These are phyloP conservation scores for Aspergillus persii DNA, from an alignment of 2,329 filamentous ascomycete species.

Conservation along the genomic window DNA sequence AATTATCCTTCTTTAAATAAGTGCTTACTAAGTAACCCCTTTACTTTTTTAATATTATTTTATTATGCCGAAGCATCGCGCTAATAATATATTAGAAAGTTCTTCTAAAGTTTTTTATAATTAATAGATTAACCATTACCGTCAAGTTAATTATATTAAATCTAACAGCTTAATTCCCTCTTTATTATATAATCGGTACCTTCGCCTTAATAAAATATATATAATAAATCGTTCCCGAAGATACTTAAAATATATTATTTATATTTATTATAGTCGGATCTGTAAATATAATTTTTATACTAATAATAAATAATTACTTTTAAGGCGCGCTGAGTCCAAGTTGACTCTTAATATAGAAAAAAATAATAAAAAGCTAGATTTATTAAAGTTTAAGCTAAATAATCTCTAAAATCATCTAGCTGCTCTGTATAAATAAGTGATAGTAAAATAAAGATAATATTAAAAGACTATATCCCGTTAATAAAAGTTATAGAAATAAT, in stretches of 20 bases:
- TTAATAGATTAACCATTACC: neutral
- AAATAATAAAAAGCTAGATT: neutral
- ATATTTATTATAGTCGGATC: neutral
- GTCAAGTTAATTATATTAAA: neutral
- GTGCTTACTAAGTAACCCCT: neutral
- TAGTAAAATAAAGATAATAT: neutral
- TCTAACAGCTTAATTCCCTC: neutral
- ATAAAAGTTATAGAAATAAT: neutral
- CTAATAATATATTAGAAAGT: neutral
- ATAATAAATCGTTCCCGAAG: neutral
- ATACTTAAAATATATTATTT: neutral
- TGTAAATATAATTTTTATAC: neutral
- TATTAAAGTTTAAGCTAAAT: neutral
- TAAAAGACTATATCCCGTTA: neutral
- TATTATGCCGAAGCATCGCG: neutral
- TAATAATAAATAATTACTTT: no score
- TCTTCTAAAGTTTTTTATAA: neutral
- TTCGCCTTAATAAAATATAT: neutral
- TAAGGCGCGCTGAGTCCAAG: neutral
- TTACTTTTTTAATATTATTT: neutral
- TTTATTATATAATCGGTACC: neutral
- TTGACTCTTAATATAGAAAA: neutral
- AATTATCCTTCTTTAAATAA: neutral
- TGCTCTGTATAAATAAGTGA: neutral
- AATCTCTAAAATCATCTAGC: neutral